phyloP scores from a whole-genome alignment of 1,284 basidiomycete species.

The Volvariella volvacea region DNA sequence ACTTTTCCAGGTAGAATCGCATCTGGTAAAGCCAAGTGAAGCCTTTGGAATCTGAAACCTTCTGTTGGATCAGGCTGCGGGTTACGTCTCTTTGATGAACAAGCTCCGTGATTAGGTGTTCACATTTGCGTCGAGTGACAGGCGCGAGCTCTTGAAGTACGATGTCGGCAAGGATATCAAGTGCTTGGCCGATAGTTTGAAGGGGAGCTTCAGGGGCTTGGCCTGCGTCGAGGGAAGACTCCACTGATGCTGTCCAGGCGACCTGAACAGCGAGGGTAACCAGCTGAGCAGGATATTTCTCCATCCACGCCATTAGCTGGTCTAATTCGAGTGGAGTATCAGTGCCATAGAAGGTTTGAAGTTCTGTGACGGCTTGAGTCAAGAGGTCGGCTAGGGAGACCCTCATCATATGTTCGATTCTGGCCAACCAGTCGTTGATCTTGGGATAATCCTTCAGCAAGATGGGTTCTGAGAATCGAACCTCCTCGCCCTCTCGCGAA shows the following conservation, averaged over 20 bases:
- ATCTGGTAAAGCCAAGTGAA: slow-evolving; percentile 98
- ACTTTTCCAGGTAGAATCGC: slow-evolving; percentile 90
- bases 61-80: slow-evolving; percentile 69
- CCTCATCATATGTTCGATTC: slow-evolving; percentile 93
- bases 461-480: slow-evolving; percentile 80
- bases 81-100: slow-evolving; percentile 97
- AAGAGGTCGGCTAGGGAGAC: slow-evolving; percentile 81
- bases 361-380: slow-evolving; percentile 72
- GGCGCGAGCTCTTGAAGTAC: slow-evolving; percentile 86
- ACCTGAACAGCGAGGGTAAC: slow-evolving; percentile 94
- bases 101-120: slow-evolving; percentile 97
- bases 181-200: slow-evolving; percentile 72
- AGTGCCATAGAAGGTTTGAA: slow-evolving; percentile 78
- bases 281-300: slow-evolving; percentile 91
- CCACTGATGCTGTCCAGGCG: slow-evolving; percentile 88
- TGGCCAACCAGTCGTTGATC: slow-evolving; percentile 98
- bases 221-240: slow-evolving; percentile 58
- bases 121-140: slow-evolving; percentile 93
- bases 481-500: slow-evolving; percentile 92
- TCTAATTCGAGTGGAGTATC: slow-evolving; percentile 48
- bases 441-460: slow-evolving; percentile 89
- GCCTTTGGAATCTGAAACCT: slow-evolving; percentile 58
- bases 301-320: slow-evolving; percentile 85
- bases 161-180: slow-evolving; percentile 93
- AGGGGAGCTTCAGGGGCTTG: slow-evolving; percentile 62